Evolutionary conservation across 148 eudicot genomes (phyloP).

Genomic region (Cornus kousa): DNA sequence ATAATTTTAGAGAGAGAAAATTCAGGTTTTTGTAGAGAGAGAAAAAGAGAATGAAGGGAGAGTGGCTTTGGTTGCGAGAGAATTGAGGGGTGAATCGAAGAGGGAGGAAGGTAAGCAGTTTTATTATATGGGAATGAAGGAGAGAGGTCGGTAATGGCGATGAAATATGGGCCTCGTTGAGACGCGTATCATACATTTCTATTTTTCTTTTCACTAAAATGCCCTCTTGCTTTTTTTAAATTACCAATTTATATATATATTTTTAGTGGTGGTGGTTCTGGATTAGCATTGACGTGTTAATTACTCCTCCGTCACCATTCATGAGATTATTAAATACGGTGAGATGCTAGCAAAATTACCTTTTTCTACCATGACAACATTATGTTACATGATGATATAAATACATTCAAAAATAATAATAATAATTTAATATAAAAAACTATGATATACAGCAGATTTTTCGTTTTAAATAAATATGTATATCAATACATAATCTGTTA

Average conservation of each 20-base stretch:
- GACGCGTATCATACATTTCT: constrained; percentile 42
- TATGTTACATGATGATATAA: no score
- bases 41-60: neutral
- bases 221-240: constrained; percentile 1
- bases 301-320: neutral
- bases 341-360: neutral
- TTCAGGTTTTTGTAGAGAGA: neutral
- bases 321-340: neutral
- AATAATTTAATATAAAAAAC: no score
- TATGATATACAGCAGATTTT: no score
- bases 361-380: neutral
- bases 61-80: neutral
- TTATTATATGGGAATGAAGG: constrained; percentile 8
- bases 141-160: constrained; percentile 32
- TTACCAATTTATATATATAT: neutral
- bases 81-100: neutral
- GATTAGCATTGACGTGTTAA: neutral
- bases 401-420: neutral
- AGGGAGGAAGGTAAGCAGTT: constrained; percentile 10
- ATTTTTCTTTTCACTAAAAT: constrained; percentile 6
- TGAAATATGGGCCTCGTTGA: constrained; percentile 34
- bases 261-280: neutral
- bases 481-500: no score
- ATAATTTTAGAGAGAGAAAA: constrained; percentile 1
- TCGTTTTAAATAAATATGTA: no score